A percentile compares a stretch with the other conserved stretches of the same genome.
Conservation (phyloP, 2,329 filamentous ascomycete species). For the Amphichorda felina region DNA sequence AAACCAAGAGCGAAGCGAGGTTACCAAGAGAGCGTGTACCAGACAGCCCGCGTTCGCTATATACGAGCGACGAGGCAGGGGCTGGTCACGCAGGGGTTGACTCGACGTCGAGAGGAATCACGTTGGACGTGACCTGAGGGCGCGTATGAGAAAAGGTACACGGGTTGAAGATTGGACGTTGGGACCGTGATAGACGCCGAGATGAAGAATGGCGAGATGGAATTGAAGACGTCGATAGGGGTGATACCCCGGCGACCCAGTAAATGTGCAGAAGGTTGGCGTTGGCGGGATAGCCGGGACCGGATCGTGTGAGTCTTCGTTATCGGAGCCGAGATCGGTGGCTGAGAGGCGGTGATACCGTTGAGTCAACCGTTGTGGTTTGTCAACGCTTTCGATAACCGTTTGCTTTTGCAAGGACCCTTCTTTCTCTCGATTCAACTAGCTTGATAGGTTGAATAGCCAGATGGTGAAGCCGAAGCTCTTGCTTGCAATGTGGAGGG, state of each 20-base stretch:
- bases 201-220: no score
- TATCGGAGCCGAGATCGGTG: neutral
- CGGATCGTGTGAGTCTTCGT: neutral
- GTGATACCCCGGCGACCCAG: conserved; percentile 13
- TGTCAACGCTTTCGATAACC: conserved; percentile 1
- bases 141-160: no score
- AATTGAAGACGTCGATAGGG: conserved; percentile 8
- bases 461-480: conserved; percentile 1
- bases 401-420: neutral
- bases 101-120: neutral
- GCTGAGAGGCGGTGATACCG: neutral
- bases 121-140: neutral
- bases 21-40: neutral
- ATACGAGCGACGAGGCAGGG: no score
- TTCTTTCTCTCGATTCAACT: conserved; percentile 2
- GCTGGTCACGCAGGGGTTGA: no score
- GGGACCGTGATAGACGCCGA: no score
- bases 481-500: neutral
- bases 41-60: no score
- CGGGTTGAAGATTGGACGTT: no score
- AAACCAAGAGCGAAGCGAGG: conserved; percentile 1
- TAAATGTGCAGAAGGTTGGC: no score
- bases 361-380: neutral
- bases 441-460: neutral
- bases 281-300: neutral